A percentile compares a stretch with the other conserved stretches of the same genome.
These are phyloP conservation scores for Aspergillus tubingensis DNA, from an alignment of 2,329 filamentous ascomycete species.

Conservation along the genomic window DNA sequence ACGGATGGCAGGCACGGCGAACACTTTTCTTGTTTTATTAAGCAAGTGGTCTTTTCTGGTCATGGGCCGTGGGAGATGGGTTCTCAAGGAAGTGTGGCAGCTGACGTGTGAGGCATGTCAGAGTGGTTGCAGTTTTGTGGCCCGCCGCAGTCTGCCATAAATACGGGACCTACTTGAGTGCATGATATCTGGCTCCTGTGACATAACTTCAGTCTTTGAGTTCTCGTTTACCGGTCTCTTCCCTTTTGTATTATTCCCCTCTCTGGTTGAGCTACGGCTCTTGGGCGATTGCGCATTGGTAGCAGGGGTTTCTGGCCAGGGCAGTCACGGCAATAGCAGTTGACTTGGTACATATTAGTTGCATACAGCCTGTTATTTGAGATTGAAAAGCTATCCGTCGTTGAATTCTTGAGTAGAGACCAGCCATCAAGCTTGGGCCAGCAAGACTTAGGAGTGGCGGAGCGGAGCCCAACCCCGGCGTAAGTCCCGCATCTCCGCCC, in stretches of 20 bases:
- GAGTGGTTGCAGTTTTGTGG: background rate
- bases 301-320: conserved; percentile 15
- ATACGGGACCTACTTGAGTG: background rate
- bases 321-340: background rate
- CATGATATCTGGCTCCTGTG: conserved; percentile 9
- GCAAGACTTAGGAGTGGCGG: background rate
- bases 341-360: background rate
- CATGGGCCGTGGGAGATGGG: conserved; percentile 10
- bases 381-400: background rate
- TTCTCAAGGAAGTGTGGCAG: conserved; percentile 7
- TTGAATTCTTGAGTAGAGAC: background rate
- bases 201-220: conserved; percentile 9
- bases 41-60: conserved; percentile 19
- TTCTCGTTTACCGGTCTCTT: background rate
- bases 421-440: background rate
- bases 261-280: background rate
- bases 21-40: conserved; percentile 15
- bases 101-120: background rate
- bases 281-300: conserved; percentile 1
- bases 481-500: conserved; percentile 13
- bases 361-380: background rate
- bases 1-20: conserved; percentile 35
- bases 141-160: background rate
- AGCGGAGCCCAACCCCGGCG: conserved; percentile 1
- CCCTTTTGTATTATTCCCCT: conserved; percentile 14